These are phyloP conservation scores for Tillandsia leiboldiana DNA, from an alignment of 176 grass and related monocot species.

Conservation along the genomic window DNA sequence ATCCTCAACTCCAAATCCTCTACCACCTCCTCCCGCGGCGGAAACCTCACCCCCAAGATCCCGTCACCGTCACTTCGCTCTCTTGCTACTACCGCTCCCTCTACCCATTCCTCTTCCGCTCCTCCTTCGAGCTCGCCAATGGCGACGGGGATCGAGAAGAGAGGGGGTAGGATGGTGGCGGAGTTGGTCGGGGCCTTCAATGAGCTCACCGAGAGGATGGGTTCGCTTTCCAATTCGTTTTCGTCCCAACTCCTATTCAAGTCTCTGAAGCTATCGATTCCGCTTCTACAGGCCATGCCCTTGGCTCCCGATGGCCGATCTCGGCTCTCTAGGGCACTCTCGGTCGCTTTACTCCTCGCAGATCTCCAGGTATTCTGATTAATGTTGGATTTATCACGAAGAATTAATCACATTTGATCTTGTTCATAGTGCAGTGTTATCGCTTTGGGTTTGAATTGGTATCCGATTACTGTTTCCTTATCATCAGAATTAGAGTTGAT, in stretches of 20 bases:
- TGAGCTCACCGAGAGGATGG: constrained; percentile 71
- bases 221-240: constrained; percentile 49
- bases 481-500: neutral
- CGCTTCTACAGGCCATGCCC: constrained; percentile 47
- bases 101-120: constrained; percentile 11
- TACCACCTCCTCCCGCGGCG: neutral
- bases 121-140: constrained; percentile 3
- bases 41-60: constrained; percentile 6
- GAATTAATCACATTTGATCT: neutral
- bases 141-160: constrained; percentile 12
- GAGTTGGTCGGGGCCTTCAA: constrained; percentile 87
- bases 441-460: neutral
- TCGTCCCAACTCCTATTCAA: constrained; percentile 80
- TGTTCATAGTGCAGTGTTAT: neutral
- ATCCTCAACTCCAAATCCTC: constrained; percentile 10
- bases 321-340: constrained; percentile 55
- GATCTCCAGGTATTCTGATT: constrained; percentile 61
- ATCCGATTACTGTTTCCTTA: too few species aligned
- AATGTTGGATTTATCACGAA: neutral
- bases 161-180: constrained; percentile 73
- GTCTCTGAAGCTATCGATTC: constrained; percentile 67
- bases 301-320: constrained; percentile 32
- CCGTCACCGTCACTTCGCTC: neutral
- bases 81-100: constrained; percentile 16
- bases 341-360: constrained; percentile 56